Base-by-base conservation (phyloP, 805 yeast genomes). In the Hanseniaspora taiwanica region DNA sequence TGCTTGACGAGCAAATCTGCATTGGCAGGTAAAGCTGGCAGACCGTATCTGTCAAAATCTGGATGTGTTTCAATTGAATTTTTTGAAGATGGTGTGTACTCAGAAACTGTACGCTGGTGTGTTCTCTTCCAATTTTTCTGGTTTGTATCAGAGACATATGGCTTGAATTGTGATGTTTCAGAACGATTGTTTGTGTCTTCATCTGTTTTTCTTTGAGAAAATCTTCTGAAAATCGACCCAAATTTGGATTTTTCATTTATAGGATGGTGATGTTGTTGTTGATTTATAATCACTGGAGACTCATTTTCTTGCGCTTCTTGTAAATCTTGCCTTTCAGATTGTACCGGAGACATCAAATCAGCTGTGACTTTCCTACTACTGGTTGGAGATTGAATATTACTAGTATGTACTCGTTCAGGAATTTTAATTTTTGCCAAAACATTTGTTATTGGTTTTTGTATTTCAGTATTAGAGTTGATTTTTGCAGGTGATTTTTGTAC, bases 351-450 rank as follows among this genome's bases (percentile, higher is more conserved):
- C 24, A 33, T 12, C 21, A 20, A 33, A 19, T 33, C 21, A 3
- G 54, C 61, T 13, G 52, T 38, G 10, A 52, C 45, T 36, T 56
- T 58, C 40, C 60, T 52, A 9, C 49, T 46, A 2, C 53, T 72
- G 53, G 66, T 71, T 60, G 42, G 58, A 54, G 47, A 61, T 57
- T 48, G 66, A 62, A 25, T 66, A 60, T 74, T 74, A 55, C 60
- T 73, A 50, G 54, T 74, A 62, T 63, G 72, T 42, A 59, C 71
- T 63, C 55, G 66, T 58, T 65, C 78, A 53, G 63, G 74, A 59
- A 46, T 64, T 51, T 60, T 67, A 53, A 62, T 53, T 52, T 51
- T 59, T 47, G 64, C 72, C 51, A 55, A 72, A 52, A 47, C 52
- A 40, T 55, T 17, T 14, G 43, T 38, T 12, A 42, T 41, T 7